phyloP scores from a whole-genome alignment of 352 stramenopile genomes.

The Globisporangium sylvaticum region DNA sequence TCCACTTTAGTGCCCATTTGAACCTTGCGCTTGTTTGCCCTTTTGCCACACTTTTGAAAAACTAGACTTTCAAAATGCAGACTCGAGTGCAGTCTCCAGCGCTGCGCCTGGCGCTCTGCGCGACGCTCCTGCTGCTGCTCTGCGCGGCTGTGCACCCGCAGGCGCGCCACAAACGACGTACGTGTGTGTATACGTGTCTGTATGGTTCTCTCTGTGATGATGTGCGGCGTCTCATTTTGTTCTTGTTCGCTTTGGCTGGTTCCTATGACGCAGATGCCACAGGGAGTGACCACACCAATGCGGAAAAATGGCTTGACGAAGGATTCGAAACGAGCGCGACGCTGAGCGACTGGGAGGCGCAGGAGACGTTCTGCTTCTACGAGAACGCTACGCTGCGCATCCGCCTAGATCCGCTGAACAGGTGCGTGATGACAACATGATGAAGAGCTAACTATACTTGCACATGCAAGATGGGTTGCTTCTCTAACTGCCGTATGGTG shows the following conservation, averaged over 20 bases:
- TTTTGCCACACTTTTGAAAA: background rate
- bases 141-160: background rate
- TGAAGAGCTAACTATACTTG: background rate
- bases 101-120: conserved; percentile 1
- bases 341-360: conserved; percentile 54
- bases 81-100: background rate
- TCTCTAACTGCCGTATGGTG: conserved; percentile 14
- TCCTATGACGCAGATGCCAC: background rate
- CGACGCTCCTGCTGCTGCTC: conserved; percentile 6
- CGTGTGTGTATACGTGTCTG: background rate
- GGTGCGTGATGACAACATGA: conserved; percentile 20
- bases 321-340: conserved; percentile 20
- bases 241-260: background rate
- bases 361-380: conserved; percentile 73
- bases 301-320: conserved; percentile 59
- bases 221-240: background rate
- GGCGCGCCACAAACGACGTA: conserved; percentile 3
- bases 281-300: background rate
- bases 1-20: background rate
- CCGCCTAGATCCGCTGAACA: conserved; percentile 70
- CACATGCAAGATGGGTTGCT: background rate
- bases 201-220: background rate
- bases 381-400: conserved; percentile 72
- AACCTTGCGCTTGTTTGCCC: background rate
- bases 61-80: conserved; percentile 1